Evolutionary conservation across 495 filamentous ascomycete species (phyloP).

Genomic region (Apodospora peruviana): DNA sequence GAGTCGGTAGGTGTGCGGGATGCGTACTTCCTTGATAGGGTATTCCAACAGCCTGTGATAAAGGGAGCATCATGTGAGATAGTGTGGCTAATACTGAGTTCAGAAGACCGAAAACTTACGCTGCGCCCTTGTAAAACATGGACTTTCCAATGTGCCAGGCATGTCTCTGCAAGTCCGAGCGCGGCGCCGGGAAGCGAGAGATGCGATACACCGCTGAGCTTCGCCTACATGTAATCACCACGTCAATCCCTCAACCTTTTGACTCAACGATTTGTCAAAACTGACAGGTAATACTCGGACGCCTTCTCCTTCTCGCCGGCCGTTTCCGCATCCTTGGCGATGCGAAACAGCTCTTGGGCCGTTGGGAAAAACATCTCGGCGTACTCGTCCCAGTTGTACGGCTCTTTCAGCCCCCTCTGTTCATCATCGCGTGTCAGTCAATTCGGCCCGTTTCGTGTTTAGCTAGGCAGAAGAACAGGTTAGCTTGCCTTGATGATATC

Average conservation of each 20-base stretch:
- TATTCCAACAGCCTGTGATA: constrained; percentile 39
- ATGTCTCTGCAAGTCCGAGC: constrained; percentile 40
- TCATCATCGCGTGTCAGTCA: too few relatives aligned
- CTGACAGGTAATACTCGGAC: constrained; percentile 49
- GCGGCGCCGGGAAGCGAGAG: constrained; percentile 51
- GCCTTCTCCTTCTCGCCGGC: constrained; percentile 41
- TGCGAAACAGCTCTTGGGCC: constrained; percentile 45
- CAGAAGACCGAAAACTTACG: constrained; percentile 2
- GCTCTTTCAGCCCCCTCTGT: constrained; percentile 24
- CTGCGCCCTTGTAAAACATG: constrained; percentile 20
- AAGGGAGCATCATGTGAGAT: too few relatives aligned
- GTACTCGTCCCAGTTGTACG: constrained; percentile 55
- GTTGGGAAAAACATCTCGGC: constrained; percentile 56
- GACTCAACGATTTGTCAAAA: neutral
- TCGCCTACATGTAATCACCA: constrained; percentile 22
- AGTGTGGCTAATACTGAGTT: constrained; percentile 25
- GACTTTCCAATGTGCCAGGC: constrained; percentile 60
- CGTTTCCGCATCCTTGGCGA: constrained; percentile 42
- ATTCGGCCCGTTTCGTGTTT: too few relatives aligned
- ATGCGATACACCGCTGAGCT: constrained; percentile 67
- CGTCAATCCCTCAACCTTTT: neutral
- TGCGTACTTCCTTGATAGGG: constrained; percentile 47
- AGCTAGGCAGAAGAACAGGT: neutral
- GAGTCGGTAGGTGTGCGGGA: constrained; percentile 49
- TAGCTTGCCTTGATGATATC: constrained; percentile 45